These are phyloP conservation scores for Aristolochia fimbriata DNA, from an alignment of 164 flowering plant genomes.

Conservation along the genomic window DNA sequence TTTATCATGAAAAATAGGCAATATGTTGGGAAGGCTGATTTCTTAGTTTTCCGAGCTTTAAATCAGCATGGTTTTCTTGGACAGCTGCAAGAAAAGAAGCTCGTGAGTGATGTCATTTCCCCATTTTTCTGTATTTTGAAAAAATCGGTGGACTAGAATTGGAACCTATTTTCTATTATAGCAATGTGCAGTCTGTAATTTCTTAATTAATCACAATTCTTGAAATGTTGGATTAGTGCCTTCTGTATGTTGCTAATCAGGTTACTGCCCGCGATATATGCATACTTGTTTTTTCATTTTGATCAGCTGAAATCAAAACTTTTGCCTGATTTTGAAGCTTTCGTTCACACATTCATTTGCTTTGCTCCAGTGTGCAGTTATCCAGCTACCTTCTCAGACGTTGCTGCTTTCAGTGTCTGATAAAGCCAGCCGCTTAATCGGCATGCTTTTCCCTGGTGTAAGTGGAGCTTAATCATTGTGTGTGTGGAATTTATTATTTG, in stretches of 20 bases:
- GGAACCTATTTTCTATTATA: not conserved
- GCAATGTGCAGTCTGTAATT: too few relatives aligned
- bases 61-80: conserved; percentile 29
- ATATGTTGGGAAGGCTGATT: conserved; percentile 31
- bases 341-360: not conserved
- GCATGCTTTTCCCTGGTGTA: conserved; percentile 99
- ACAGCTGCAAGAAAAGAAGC: conserved; percentile 30
- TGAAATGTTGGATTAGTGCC: too few relatives aligned
- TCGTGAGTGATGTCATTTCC: conserved; percentile 16
- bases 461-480: conserved; percentile 9
- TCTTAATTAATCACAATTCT: too few relatives aligned
- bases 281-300: not conserved
- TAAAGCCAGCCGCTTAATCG: conserved; percentile 91
- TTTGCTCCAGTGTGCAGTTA: conserved; percentile 76
- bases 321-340: too few relatives aligned
- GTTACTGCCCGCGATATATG: not conserved
- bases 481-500: too few relatives aligned
- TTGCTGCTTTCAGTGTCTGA: conserved; percentile 90
- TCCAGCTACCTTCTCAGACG: conserved; percentile 90
- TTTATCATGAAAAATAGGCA: conserved; percentile 15
- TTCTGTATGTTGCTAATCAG: too few relatives aligned
- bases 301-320: too few relatives aligned
- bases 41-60: conserved; percentile 27
- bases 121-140: not conserved
- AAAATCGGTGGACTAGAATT: not conserved